These are phyloP conservation scores for Bryum argenteum DNA, from an alignment of 225 moss, liverwort and hornwort genomes.

Conservation along the genomic window DNA sequence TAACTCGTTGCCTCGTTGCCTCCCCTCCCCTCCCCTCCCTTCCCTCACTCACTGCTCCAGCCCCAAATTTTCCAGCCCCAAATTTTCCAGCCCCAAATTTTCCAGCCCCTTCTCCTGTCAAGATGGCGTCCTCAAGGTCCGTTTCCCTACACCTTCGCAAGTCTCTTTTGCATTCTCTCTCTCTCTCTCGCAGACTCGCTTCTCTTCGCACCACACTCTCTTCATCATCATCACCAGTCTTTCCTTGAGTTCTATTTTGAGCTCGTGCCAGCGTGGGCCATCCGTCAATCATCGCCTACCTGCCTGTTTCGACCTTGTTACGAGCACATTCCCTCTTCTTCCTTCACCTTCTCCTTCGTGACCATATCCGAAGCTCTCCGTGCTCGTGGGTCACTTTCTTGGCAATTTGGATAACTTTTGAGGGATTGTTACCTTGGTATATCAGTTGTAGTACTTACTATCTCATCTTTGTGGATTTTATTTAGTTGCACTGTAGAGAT, in stretches of 20 bases:
- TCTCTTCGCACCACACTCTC: not conserved
- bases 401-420: not conserved
- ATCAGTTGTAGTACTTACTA: too few relatives aligned
- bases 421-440: slow-evolving; percentile 7
- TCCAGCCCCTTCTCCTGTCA: too few relatives aligned
- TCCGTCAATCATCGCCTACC: slow-evolving; percentile 3
- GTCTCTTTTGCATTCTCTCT: too few relatives aligned
- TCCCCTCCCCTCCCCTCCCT: too few relatives aligned
- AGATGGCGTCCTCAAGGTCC: too few relatives aligned
- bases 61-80: too few relatives aligned
- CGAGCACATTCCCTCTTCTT: not conserved
- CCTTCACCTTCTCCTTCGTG: not conserved
- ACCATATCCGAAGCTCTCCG: not conserved
- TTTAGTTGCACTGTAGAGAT: slow-evolving; percentile 15
- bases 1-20: too few relatives aligned
- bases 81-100: too few relatives aligned
- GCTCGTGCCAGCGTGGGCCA: slow-evolving; percentile 30
- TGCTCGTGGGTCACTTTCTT: not conserved
- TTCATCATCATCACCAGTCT: not conserved
- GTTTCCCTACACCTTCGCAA: too few relatives aligned
- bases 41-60: too few relatives aligned
- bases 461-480: not conserved
- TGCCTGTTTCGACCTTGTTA: slow-evolving; percentile 9
- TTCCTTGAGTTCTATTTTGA: not conserved
- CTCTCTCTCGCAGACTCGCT: too few relatives aligned